Percentiles rank a stretch among this genome's conserved stretches.
These are phyloP conservation scores for Colletotrichum aenigma DNA, from an alignment of 2,329 filamentous ascomycete species.

Conservation along the genomic window DNA sequence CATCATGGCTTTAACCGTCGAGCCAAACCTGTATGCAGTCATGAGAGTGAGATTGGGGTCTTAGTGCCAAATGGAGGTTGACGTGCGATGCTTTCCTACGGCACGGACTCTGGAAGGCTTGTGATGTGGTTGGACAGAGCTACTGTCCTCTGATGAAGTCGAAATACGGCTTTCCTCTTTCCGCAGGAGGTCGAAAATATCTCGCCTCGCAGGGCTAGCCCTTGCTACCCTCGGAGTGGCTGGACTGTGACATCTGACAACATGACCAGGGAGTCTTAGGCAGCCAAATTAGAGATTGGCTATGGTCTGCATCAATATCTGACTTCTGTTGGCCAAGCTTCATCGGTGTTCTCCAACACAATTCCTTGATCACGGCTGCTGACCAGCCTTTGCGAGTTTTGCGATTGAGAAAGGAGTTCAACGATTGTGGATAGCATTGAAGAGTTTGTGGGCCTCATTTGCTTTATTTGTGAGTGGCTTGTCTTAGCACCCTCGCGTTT, in stretches of 20 bases:
- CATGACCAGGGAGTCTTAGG: not conserved
- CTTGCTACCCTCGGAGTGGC: not conserved
- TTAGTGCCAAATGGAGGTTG: not conserved
- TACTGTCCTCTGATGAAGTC: not conserved
- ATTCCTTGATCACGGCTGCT: fast-evolving
- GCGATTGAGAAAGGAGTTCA: fast-evolving
- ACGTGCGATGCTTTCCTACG: not conserved
- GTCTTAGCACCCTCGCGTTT: fast-evolving
- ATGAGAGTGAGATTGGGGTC: not conserved
- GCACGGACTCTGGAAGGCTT: not conserved
- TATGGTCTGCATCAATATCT: fast-evolving
- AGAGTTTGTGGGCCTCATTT: fast-evolving
- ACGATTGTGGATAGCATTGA: not conserved
- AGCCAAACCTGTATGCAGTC: not conserved
- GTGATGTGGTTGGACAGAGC: fast-evolving
- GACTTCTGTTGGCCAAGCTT: not conserved
- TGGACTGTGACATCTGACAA: not conserved
- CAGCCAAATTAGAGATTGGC: not conserved
- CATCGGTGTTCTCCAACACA: fast-evolving
- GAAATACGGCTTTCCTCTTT: not conserved
- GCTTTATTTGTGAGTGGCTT: fast-evolving
- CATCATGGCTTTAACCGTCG: fast-evolving
- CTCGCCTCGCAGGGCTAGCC: not conserved
- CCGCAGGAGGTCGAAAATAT: not conserved
- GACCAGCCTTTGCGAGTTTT: fast-evolving